Percentiles rank a stretch among this genome's conserved stretches.
Conservation (phyloP, 169 alveolate genomes). For the Babesia gibsoni region DNA sequence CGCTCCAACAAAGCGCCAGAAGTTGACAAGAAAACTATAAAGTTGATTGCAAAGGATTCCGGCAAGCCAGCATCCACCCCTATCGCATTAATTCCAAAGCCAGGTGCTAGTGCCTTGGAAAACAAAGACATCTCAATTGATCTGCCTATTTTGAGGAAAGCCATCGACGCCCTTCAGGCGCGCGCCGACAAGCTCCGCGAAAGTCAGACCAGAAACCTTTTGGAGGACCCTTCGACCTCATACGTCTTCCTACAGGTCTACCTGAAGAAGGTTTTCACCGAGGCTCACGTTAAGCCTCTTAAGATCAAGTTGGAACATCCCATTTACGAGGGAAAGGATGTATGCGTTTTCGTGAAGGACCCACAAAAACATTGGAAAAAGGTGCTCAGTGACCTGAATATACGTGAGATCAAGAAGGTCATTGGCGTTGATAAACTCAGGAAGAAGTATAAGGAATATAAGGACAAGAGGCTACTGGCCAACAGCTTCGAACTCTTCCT, state of each 20-base stretch:
- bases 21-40: constrained; percentile 21
- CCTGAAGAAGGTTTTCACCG: constrained; percentile 35
- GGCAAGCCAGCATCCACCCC: constrained; percentile 40
- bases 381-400: constrained; percentile 12
- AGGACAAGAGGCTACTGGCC: constrained; percentile 41
- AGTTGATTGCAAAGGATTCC: constrained; percentile 28
- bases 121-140: constrained; percentile 31
- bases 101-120: constrained; percentile 34
- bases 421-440: constrained; percentile 48
- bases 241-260: constrained; percentile 33
- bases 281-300: constrained; percentile 51
- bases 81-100: constrained; percentile 20
- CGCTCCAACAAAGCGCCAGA: constrained; percentile 7
- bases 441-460: constrained; percentile 47
- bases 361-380: constrained; percentile 63
- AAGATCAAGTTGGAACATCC: constrained; percentile 37
- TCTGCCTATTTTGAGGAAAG: constrained; percentile 18
- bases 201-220: constrained; percentile 17
- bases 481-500: constrained; percentile 57
- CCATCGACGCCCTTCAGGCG: constrained; percentile 32
- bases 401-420: constrained; percentile 63
- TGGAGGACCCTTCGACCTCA: constrained; percentile 48
- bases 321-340: constrained; percentile 53
- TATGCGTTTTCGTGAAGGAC: constrained; percentile 60
- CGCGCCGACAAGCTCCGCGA: constrained; percentile 28